Evolutionary conservation across 352 stramenopile species (phyloP).

Genomic region (Thraustochytrium aureum): DNA sequence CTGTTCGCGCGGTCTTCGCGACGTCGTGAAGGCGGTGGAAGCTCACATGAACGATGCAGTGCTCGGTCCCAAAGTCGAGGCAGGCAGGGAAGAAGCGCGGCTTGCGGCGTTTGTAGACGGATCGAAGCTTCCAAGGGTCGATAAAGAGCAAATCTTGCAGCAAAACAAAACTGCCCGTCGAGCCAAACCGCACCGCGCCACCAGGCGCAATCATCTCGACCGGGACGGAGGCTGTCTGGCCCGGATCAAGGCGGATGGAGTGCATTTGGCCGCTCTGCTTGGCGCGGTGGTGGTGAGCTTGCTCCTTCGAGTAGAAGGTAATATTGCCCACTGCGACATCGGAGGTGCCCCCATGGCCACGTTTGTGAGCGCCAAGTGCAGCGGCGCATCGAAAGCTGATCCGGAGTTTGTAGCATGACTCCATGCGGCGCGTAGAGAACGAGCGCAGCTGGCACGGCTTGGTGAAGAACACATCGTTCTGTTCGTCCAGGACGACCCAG

Average conservation of each 20-base stretch:
- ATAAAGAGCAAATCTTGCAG: constrained; percentile 37
- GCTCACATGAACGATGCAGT: constrained; percentile 41
- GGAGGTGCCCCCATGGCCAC: not conserved
- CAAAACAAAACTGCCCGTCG: not conserved
- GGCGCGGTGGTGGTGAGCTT: not conserved
- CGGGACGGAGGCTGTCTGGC: not conserved
- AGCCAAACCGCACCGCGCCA: constrained; percentile 1
- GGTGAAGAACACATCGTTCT: constrained; percentile 21
- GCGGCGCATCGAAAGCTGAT: not conserved
- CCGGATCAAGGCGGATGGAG: not conserved
- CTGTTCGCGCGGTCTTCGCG: constrained; percentile 1
- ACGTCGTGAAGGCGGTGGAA: constrained; percentile 32
- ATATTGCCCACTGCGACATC: constrained; percentile 30
- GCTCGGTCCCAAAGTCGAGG: not conserved
- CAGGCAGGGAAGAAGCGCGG: constrained; percentile 17
- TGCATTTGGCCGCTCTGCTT: not conserved
- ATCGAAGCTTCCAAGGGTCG: not conserved
- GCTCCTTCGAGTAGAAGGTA: not conserved
- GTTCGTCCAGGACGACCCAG: constrained; percentile 16
- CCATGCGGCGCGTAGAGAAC: not conserved
- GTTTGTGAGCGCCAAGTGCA: not conserved
- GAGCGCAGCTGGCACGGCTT: constrained; percentile 1
- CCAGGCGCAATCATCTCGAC: constrained; percentile 5
- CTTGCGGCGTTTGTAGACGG: not conserved
- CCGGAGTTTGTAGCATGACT: not conserved